phyloP scores from a whole-genome alignment of 2,329 filamentous ascomycete genomes.

The Aaosphaeria pasadenensis region DNA sequence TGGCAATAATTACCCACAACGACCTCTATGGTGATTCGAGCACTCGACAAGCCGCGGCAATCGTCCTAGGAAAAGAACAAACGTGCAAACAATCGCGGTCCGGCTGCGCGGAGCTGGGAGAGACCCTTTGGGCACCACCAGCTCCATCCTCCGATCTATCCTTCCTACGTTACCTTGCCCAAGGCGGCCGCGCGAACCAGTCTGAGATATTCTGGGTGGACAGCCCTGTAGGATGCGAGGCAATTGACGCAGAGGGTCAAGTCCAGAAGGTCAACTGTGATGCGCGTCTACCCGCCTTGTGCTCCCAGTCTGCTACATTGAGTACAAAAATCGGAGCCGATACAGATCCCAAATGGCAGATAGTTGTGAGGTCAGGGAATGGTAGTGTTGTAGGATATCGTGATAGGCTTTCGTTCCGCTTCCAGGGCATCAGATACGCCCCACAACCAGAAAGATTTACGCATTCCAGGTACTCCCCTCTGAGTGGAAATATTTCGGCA shows the following conservation, averaged over 20 bases:
- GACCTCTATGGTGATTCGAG: slow-evolving; percentile 23
- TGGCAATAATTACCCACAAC: slow-evolving; percentile 28
- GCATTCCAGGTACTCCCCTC: slow-evolving; percentile 41
- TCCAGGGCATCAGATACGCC: slow-evolving; percentile 50
- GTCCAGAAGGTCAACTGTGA: slow-evolving; percentile 14
- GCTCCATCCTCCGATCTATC: slow-evolving; percentile 7
- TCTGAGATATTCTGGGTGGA: slow-evolving; percentile 17
- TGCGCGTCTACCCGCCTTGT: slow-evolving; percentile 17
- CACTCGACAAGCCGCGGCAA: slow-evolving; percentile 13
- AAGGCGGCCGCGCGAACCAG: slow-evolving; percentile 10
- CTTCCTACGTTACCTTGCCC: slow-evolving; percentile 18
- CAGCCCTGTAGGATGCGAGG: slow-evolving; percentile 11
- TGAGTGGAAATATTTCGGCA: slow-evolving; percentile 32
- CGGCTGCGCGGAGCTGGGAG: slow-evolving; percentile 18
- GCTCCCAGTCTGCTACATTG: slow-evolving; percentile 18
- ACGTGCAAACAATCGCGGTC: slow-evolving; percentile 7
- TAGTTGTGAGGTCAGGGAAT: slow-evolving; percentile 15
- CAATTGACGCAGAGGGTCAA: slow-evolving; percentile 17
- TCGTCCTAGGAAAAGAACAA: slow-evolving; percentile 13
- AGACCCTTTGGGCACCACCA: slow-evolving; percentile 16
- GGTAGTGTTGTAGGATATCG: slow-evolving; percentile 37
- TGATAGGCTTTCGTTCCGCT: slow-evolving; percentile 50
- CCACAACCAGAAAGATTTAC: slow-evolving; percentile 45
- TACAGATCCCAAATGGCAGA: slow-evolving; percentile 11
- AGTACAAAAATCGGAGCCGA: slow-evolving; percentile 3